Evolutionary conservation across 257 asterid genomes (phyloP), one percentile per base, ranked within the genome.

Genomic region (Salvia splendens): DNA sequence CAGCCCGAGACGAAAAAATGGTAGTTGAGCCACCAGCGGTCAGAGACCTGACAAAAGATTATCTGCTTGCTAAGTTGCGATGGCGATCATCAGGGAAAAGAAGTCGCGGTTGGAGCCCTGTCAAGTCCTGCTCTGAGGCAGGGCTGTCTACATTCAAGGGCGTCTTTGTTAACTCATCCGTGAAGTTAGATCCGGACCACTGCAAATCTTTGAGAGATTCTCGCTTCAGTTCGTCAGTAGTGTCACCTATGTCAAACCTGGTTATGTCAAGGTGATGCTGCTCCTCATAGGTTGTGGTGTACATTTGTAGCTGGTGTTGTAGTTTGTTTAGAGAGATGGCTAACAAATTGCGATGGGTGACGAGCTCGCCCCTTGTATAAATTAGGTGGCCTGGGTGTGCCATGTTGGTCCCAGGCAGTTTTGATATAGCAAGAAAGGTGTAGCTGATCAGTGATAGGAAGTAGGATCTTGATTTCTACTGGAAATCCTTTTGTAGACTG

Each of bases 31-130:
- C 55, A 5, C 59, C 6, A 16, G 64, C 16, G 11, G 75, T 73
- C 11, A 67, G 70, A 12, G 95, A 90, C 74, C 87, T 88, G 45
- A 74, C 81, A 3, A 83, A 83, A 73, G 93, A 88, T 58, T 38
- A 59, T 61, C 58, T 78, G 30, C 85, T 83, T 4, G 65, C 82
- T 36, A 68, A 69, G 66, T 56, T 86, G 78, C 74, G 82, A 17
- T 91, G 97, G 96, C 83, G 79, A 40, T 75, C 91, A 9, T 80
- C 87, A 4, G 83, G 91, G 68, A 91, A 87, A 77, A 79, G 88
- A 79, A 74, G 94, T 35, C 81, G 78, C 5, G 14, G 78, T 6
- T 78, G 93, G 28, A 83, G 89, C 65, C 84, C 91, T 11, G 52
- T 76, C 47, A 86, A 73, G 78, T 58, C 50, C 35, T 63, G 47